These are phyloP conservation scores for Pseudocercospora cruenta DNA, from an alignment of 2,329 filamentous ascomycete species.

Conservation along the genomic window DNA sequence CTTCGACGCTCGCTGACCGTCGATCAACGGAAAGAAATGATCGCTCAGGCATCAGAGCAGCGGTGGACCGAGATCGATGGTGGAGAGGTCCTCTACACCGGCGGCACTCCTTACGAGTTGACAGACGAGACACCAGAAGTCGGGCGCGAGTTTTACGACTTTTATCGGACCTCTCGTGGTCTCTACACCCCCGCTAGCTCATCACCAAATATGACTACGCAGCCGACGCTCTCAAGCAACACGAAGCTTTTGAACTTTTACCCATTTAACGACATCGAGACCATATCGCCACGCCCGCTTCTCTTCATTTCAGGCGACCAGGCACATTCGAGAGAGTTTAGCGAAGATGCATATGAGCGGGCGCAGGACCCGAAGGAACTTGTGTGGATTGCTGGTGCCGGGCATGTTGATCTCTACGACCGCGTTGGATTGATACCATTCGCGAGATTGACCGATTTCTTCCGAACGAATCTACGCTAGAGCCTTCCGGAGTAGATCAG, in stretches of 20 bases:
- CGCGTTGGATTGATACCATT: not conserved
- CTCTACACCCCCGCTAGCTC: not conserved
- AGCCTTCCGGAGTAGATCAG: not conserved
- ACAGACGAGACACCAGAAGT: not conserved
- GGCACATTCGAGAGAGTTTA: not conserved
- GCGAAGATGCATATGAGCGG: not conserved
- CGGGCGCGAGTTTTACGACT: not conserved
- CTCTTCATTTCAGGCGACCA: not conserved
- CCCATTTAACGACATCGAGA: not conserved
- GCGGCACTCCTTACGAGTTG: not conserved
- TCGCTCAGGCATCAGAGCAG: no score
- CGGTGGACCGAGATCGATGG: no score
- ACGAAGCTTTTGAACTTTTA: not conserved
- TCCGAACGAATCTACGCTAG: not conserved
- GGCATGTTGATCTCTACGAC: not conserved
- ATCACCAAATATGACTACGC: not conserved
- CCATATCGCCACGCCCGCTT: not conserved
- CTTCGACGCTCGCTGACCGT: no score
- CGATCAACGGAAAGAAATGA: no score
- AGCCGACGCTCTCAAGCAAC: not conserved
- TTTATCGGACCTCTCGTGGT: not conserved
- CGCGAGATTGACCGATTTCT: not conserved
- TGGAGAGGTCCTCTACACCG: no score
- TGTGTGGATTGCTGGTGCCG: no score
- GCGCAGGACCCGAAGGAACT: not conserved